Evolutionary conservation across 805 yeast genomes (phyloP), one percentile per base, ranked within the genome.

Genomic region (Kodamaea restingae): DNA sequence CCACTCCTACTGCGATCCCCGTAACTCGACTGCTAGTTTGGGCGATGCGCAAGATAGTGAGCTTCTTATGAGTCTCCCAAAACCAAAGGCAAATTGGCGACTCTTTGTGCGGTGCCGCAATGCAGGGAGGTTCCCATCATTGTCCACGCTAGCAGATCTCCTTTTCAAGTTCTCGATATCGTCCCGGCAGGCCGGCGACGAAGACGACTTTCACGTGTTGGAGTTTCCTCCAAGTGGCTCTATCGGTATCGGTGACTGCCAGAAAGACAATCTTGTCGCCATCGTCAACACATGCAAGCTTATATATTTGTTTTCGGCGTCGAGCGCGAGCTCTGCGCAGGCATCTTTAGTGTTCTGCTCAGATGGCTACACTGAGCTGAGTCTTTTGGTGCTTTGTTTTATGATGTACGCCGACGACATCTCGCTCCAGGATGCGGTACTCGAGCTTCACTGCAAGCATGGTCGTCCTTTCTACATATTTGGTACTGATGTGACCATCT

Each of bases 321-420:
- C 69, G 27, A 64, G 58, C 24, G 63, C 70, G 35, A 55, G 62
- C 7, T 50, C 41, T 15, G 54, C 48, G 2, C 42, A 67, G 36
- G 71, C 77, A 3, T 64, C 79, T 0, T 67, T 90, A 43, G 65
- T 90, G 7, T 82, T 79, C 55, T 88, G 96, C 53, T 76, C 85
- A 2, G 96, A 91, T 61, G 98, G 98, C 0, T 91, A 90, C 59
- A 87, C 96, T 0, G 96, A 88, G 54, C 83, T 90, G 37, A 79
- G 95, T 4, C 69, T 91, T n/a, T 60, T 90, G 28, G 75, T 78
- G 0, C 63, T 87, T 25, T 75, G 88, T 40, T 90, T 76, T 50
- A 48, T 84, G 41, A 83, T 91, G 42, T 91, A 82, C 60, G 58
- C 85, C 2, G 74, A 81, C 39, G 78, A 82, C 28, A 53, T 78